Evolutionary conservation across 2,329 filamentous ascomycete genomes (phyloP), one percentile per base, ranked within the genome.

Genomic region (Cercospora nicotianae): DNA sequence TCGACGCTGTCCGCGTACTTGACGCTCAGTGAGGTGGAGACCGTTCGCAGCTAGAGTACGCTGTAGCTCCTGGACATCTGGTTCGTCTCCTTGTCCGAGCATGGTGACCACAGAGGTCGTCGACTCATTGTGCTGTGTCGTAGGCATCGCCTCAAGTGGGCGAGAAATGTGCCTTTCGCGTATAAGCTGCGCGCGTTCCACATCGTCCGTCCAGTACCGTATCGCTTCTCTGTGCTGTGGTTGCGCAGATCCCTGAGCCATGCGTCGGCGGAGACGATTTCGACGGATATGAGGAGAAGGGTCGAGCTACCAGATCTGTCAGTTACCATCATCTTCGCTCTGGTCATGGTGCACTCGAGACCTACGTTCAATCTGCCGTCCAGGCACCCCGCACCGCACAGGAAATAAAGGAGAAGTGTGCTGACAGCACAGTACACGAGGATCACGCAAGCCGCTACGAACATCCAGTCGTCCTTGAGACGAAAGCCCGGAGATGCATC

Each of bases 1-100:
- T 5, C 61, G 60, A 12, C 36, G 65, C 36, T 68, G 66, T 13
- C 58, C 26, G 3, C 66, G 66, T 1, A 68, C 28, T 12, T 60
- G 63, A 26, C 58, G 62, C 28, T 68, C 66, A 31, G 58, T 58
- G 5, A 68, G 9, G 28, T 62, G n/a, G 28, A 68, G 45, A 31
- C 66, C 63, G n/a, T 60, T 39, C 3, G 23, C 33, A 5, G 53
- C 39, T 3, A 58, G 36, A 16, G 60, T 58, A 13, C 31, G 57
- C 5, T 60, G 62, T 2, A 63, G 20, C 9, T 45, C 63, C 28
- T 51, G 62, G 10, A 65, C 20, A 16, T 63, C 58, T 13, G 57
- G 62, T 42, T 68, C 66, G 36, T 68, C 58, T 26, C 66, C 66
- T 3, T 68, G 51, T 23, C 66, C 66, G 30, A 68, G 48, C 28